These are phyloP conservation scores for Trichoderma erinaceum DNA, from an alignment of 495 filamentous ascomycete genomes.

Conservation along the genomic window DNA sequence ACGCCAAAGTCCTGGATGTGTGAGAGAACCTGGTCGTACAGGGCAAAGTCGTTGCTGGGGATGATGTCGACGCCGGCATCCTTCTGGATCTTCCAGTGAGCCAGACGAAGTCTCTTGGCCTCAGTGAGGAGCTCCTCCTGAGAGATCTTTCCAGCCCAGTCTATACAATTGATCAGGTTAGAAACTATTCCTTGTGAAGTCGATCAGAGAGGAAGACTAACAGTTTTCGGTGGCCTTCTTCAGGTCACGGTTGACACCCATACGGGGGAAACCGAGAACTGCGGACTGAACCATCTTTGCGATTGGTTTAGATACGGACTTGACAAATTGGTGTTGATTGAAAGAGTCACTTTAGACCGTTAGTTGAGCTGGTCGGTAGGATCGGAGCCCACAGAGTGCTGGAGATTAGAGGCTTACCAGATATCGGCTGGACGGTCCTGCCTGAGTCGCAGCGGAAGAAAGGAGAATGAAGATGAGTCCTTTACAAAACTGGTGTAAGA, in stretches of 20 bases:
- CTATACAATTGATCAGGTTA: constrained; percentile 23
- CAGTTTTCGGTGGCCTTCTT: constrained; percentile 98
- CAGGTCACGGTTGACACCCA: constrained; percentile 95
- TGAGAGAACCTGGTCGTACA: constrained; percentile 96
- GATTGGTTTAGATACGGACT: constrained; percentile 8
- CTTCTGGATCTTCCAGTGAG: constrained; percentile 99
- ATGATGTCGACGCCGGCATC: constrained; percentile 93
- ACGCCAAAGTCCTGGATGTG: constrained; percentile 98
- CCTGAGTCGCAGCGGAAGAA: background rate
- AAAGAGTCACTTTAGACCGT: background rate
- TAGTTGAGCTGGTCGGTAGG: background rate
- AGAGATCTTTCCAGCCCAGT: constrained; percentile 93
- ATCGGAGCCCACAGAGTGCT: background rate
- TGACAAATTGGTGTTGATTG: background rate
- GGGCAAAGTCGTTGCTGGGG: constrained; percentile 98
- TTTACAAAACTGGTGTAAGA: background rate
- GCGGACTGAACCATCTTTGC: constrained; percentile 72
- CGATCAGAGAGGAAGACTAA: constrained; percentile 21
- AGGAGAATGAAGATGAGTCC: background rate
- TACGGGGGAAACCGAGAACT: constrained; percentile 52
- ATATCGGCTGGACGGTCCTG: background rate
- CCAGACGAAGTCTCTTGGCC: constrained; percentile 90
- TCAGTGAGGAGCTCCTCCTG: constrained; percentile 81
- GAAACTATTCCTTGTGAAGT: background rate
- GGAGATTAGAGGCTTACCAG: background rate